Percentiles rank a stretch among this genome's conserved stretches.
phyloP scores from a whole-genome alignment of 371 early-diverging fungal species.

The Saksenaea vasiformis region DNA sequence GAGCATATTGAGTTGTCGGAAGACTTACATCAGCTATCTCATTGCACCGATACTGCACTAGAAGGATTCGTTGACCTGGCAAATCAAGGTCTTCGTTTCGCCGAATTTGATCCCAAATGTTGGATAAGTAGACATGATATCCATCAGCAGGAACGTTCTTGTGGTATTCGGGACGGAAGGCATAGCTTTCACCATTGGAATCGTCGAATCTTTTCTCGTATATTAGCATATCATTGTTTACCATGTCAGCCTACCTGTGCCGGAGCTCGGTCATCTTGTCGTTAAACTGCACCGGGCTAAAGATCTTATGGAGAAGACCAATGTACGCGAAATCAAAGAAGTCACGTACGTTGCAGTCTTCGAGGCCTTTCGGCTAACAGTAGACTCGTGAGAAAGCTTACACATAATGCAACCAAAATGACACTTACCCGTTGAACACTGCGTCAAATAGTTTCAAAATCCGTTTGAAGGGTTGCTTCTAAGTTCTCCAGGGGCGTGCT shows the following conservation, averaged over 20 bases:
- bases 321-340: slow-evolving; percentile 93
- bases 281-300: slow-evolving; percentile 85
- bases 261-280: slow-evolving; percentile 69
- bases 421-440: slow-evolving; percentile 76
- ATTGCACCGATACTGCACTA: slow-evolving; percentile 98
- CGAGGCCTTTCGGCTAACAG: slow-evolving; percentile 76
- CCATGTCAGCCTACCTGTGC: slow-evolving; percentile 49
- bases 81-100: slow-evolving; percentile 95
- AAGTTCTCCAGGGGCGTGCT: slow-evolving; percentile 85
- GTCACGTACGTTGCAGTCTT: slow-evolving; percentile 77
- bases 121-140: slow-evolving; percentile 84
- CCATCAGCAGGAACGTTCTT: slow-evolving; percentile 96
- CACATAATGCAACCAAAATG: background rate
- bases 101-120: slow-evolving; percentile 94
- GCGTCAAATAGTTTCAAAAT: slow-evolving; percentile 91
- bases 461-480: slow-evolving; percentile 74
- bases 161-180: slow-evolving; percentile 86
- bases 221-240: background rate
- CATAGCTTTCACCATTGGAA: slow-evolving; percentile 66
- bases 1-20: background rate
- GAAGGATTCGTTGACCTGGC: slow-evolving; percentile 95
- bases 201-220: slow-evolving; percentile 66
- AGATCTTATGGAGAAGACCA: slow-evolving; percentile 89
- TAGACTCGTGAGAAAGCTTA: background rate
- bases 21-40: slow-evolving; percentile 83